These are phyloP conservation scores for Pyrenophora graminea DNA, from an alignment of 2,329 filamentous ascomycete genomes.

Conservation along the genomic window DNA sequence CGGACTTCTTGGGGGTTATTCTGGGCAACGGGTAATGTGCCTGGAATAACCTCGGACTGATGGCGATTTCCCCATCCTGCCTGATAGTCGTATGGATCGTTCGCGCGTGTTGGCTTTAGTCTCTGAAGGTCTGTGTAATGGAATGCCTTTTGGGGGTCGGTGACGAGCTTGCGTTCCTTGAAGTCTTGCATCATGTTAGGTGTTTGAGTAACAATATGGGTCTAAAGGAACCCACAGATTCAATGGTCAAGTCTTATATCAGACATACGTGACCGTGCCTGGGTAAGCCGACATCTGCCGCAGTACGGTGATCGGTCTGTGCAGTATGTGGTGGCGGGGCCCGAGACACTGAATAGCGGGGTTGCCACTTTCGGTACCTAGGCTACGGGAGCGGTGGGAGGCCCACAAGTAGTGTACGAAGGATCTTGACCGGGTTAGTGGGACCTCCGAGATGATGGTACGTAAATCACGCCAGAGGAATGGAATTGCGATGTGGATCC, in stretches of 20 bases:
- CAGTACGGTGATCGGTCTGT: slow-evolving; percentile 33
- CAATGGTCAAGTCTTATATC: slow-evolving; percentile 35
- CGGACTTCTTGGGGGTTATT: slow-evolving; percentile 50
- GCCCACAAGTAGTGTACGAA: slow-evolving; percentile 19
- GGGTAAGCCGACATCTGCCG: slow-evolving; percentile 36
- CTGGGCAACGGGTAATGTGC: slow-evolving; percentile 49
- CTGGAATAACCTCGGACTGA: slow-evolving; percentile 50
- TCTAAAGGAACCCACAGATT: slow-evolving; percentile 12
- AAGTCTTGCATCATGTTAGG: slow-evolving; percentile 36
- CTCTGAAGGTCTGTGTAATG: slow-evolving; percentile 47
- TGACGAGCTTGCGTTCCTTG: slow-evolving; percentile 43
- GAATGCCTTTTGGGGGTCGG: slow-evolving; percentile 45
- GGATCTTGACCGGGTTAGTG: slow-evolving; percentile 26
- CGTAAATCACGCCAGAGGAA: slow-evolving; percentile 8
- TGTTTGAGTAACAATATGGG: background rate
- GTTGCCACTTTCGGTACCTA: slow-evolving; percentile 23
- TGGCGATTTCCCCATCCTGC: slow-evolving; percentile 48
- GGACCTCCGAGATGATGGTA: slow-evolving; percentile 13
- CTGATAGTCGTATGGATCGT: slow-evolving; percentile 47
- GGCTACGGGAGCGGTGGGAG: slow-evolving; percentile 19
- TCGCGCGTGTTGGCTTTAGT: slow-evolving; percentile 44
- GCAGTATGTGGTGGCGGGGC: slow-evolving; percentile 42
- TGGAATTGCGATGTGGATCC: slow-evolving; percentile 3
- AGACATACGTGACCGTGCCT: slow-evolving; percentile 23
- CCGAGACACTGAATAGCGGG: slow-evolving; percentile 31